Base-by-base conservation (phyloP, 371 early-diverging fungal genomes). In the Dinochytrium kinnereticum region DNA sequence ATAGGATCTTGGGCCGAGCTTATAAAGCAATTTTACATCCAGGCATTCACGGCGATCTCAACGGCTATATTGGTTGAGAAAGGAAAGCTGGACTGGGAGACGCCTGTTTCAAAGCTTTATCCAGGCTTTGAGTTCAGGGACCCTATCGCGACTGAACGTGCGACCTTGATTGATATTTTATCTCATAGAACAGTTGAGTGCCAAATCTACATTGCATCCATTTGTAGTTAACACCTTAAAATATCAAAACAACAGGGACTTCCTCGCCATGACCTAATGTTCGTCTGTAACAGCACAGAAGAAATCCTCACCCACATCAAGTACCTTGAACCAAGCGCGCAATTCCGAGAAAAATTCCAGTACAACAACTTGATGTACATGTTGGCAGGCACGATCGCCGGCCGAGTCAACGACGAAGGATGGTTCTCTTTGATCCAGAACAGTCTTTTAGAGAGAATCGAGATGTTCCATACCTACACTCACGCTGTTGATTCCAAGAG, bases 311-410 rank as follows among this genome's bases (percentile, higher is more conserved):
- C 37, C 0, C 34, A 33, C 17, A 24, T 74, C 34, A 24, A 68
- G 59, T 40, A 68, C 51, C 59, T 74, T 2, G 26, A 74, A 21
- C 69, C 69, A 2, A 33, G 30, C 13, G 68, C 68, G 2, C 59
- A n/a, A 5, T 74, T 74, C 61, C 74, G 74, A 21, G 64, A 36
- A 17, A 34, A 74, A 59, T 74, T 26, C 40, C 59, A 68, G 2
- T 74, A 74, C 61, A 59, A 59, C 49, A 74, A 74, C 68, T 13
- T 68, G 44, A 68, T 68, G 68, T 68, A 51, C 40, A 39, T 24
- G 21, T 31, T 74, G 7, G 68, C 74, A 61, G 74, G 74, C 1
- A 57, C 40, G 17, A 57, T 74, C 19, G 74, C 69, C 13, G 74
- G 49, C 15, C 67, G 57, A 3, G 69, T 38, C 7, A 31, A 67